Conservation (phyloP, 768 basidiomycete species). For the Cyathus striatus region DNA sequence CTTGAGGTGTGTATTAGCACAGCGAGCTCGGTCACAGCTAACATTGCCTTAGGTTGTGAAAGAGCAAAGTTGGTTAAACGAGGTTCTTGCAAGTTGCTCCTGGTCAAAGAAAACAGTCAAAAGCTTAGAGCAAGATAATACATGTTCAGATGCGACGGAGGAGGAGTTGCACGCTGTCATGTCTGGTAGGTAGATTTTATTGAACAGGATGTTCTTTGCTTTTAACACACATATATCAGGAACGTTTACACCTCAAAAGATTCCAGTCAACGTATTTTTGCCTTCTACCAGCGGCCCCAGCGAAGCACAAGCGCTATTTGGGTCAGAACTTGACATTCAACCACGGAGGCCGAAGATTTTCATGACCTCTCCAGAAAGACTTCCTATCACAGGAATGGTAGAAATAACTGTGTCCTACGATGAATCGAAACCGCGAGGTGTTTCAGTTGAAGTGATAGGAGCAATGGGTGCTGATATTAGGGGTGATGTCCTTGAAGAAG, state of each 20-base stretch:
- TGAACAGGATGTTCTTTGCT: background rate
- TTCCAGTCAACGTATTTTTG: slow-evolving; percentile 71
- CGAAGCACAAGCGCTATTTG: slow-evolving; percentile 43
- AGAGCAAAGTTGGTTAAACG: slow-evolving; percentile 85
- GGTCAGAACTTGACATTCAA: slow-evolving; percentile 30
- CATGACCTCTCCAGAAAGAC: slow-evolving; percentile 62
- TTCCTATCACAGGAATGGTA: slow-evolving; percentile 59
- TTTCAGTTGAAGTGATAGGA: slow-evolving; percentile 53
- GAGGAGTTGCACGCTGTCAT: slow-evolving; percentile 63
- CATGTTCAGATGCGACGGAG: slow-evolving; percentile 36
- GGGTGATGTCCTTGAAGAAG: slow-evolving; percentile 57
- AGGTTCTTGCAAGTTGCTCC: slow-evolving; percentile 50
- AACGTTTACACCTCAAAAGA: slow-evolving; percentile 46
- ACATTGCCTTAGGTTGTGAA: slow-evolving; percentile 54
- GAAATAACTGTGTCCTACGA: slow-evolving; percentile 63
- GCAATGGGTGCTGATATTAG: slow-evolving; percentile 54
- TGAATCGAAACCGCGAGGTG: slow-evolving; percentile 45
- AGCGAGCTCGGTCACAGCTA: too few species aligned
- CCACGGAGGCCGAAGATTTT: slow-evolving; percentile 52
- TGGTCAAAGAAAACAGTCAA: slow-evolving; percentile 56
- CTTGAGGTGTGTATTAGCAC: slow-evolving; percentile 65
- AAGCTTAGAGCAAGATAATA: too few species aligned
- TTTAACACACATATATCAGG: slow-evolving; percentile 30
- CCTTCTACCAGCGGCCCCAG: slow-evolving; percentile 32
- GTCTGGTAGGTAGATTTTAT: slow-evolving; percentile 41